A percentile compares a stretch with the other conserved stretches of the same genome.
Evolutionary conservation across 2,329 filamentous ascomycete genomes (phyloP).

Genomic region (Xylariaceae sp.): DNA sequence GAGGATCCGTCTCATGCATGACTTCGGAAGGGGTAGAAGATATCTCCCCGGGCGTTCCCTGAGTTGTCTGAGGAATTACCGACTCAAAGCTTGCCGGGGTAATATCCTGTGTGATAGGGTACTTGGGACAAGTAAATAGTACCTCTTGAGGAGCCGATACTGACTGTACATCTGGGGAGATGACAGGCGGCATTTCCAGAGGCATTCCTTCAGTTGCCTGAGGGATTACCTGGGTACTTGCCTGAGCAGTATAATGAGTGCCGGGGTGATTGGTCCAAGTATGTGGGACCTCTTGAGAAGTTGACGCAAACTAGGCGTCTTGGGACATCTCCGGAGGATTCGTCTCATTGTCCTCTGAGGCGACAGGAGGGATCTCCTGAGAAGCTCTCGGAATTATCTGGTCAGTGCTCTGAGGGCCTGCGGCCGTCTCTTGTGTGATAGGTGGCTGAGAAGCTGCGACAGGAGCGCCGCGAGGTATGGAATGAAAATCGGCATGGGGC

Average conservation of each 20-base stretch:
- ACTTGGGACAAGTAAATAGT: too few relatives aligned
- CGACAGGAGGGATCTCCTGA: too few relatives aligned
- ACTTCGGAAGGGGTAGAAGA: slow-evolving; percentile 3
- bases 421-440: not conserved
- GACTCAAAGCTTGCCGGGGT: too few relatives aligned
- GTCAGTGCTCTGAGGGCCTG: too few relatives aligned
- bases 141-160: not conserved
- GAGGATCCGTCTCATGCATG: slow-evolving; percentile 8
- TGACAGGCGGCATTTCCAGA: slow-evolving; percentile 1
- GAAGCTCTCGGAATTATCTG: too few relatives aligned
- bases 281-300: too few relatives aligned
- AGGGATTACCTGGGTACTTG: not conserved
- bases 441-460: not conserved
- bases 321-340: not conserved
- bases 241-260: too few relatives aligned
- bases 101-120: too few relatives aligned
- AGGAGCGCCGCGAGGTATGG: not conserved
- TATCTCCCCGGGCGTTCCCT: not conserved
- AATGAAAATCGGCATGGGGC: slow-evolving; percentile 5
- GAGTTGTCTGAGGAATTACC: not conserved
- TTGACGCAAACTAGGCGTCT: not conserved
- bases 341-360: not conserved
- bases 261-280: too few relatives aligned
- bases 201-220: not conserved
- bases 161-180: not conserved